Evolutionary conservation across 2,329 filamentous ascomycete species (phyloP).

Genomic region (Xylaria digitata): DNA sequence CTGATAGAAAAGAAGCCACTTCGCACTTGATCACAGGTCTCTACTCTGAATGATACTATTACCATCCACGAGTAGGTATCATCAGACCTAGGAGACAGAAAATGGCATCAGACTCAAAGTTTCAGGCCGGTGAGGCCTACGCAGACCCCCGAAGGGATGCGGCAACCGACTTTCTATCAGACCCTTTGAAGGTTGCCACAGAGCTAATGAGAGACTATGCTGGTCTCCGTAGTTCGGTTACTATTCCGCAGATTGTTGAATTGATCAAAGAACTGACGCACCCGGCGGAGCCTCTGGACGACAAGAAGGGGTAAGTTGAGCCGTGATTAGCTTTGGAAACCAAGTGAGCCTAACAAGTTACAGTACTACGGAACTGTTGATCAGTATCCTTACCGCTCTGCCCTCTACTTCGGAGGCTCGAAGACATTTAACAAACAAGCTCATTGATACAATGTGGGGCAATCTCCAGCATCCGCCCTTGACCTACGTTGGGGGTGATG

Average conservation of each 20-base stretch:
- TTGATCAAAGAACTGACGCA: slow-evolving; percentile 50
- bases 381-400: slow-evolving; percentile 54
- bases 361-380: slow-evolving; percentile 56
- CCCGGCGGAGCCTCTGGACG: slow-evolving; percentile 66
- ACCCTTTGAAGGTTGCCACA: slow-evolving; percentile 51
- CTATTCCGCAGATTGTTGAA: slow-evolving; percentile 46
- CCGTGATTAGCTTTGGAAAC: not conserved
- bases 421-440: slow-evolving; percentile 58
- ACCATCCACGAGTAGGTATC: not conserved
- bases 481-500: slow-evolving; percentile 56
- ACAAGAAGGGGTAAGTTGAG: slow-evolving; percentile 60
- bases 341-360: slow-evolving; percentile 34
- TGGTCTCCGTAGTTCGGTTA: slow-evolving; percentile 47
- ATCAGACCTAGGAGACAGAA: not conserved
- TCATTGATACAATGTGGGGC: slow-evolving; percentile 65
- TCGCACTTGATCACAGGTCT: not conserved
- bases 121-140: slow-evolving; percentile 54
- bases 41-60: slow-evolving; percentile 3
- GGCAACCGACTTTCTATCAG: slow-evolving; percentile 45
- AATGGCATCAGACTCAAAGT: slow-evolving; percentile 53
- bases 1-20: not conserved
- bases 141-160: slow-evolving; percentile 44
- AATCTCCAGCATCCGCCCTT: slow-evolving; percentile 66
- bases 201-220: slow-evolving; percentile 50
- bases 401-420: slow-evolving; percentile 51